Conservation (phyloP, 1,139 yeast species). For the Scheffersomyces titani region DNA sequence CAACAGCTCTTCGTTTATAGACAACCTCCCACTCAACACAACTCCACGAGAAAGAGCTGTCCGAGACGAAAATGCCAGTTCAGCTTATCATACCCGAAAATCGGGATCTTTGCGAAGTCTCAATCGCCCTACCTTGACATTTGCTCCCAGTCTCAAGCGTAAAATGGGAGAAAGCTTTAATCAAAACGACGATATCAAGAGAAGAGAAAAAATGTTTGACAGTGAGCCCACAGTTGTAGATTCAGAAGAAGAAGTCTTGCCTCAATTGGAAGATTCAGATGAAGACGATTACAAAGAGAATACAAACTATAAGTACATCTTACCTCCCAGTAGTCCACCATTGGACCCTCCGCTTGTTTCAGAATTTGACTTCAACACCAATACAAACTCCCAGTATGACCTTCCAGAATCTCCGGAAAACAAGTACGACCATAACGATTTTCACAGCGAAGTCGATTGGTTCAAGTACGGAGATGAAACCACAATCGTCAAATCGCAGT, state of each 20-base stretch:
- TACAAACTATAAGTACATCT: neutral
- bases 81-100: constrained; percentile 34
- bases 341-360: constrained; percentile 24
- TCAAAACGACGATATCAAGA: constrained; percentile 45
- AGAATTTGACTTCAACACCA: constrained; percentile 28
- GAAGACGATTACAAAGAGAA: constrained; percentile 1
- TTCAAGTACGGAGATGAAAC: constrained; percentile 3
- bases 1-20: constrained; percentile 27
- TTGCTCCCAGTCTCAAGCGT: constrained; percentile 41
- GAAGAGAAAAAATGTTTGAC: constrained; percentile 27
- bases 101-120: constrained; percentile 13
- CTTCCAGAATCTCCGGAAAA: constrained; percentile 30
- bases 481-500: constrained; percentile 2
- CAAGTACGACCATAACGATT: constrained; percentile 4
- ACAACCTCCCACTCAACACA: constrained; percentile 29
- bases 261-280: constrained; percentile 7
- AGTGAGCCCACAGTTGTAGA: constrained; percentile 20
- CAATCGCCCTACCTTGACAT: constrained; percentile 20
- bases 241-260: constrained; percentile 13
- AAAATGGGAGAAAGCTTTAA: constrained; percentile 50
- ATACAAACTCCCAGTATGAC: constrained; percentile 16
- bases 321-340: constrained; percentile 39
- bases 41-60: constrained; percentile 36
- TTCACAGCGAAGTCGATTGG: constrained; percentile 10
- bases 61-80: constrained; percentile 42